A percentile compares a stretch with the other conserved stretches of the same genome.
These are phyloP conservation scores for Macrophomina tecta DNA, from an alignment of 2,329 filamentous ascomycete species.

Conservation along the genomic window DNA sequence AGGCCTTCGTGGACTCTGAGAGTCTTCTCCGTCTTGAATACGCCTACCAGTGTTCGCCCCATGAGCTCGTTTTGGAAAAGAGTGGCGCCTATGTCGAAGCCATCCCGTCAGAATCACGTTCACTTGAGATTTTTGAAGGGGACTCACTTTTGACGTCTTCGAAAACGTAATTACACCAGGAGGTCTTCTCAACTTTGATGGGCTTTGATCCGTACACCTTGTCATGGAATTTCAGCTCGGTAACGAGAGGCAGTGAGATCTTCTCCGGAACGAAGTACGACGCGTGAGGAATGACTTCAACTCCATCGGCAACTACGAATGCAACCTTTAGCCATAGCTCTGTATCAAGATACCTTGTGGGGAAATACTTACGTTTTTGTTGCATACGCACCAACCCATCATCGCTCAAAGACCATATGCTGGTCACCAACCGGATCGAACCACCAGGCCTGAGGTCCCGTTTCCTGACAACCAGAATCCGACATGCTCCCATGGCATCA, in stretches of 20 bases:
- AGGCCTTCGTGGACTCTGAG: slow-evolving; percentile 53
- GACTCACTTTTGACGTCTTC: slow-evolving; percentile 38
- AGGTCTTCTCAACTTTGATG: slow-evolving; percentile 45
- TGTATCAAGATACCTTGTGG: not conserved
- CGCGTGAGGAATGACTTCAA: slow-evolving; percentile 48
- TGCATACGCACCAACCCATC: slow-evolving; percentile 51
- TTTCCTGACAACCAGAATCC: slow-evolving; percentile 52
- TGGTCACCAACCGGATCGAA: slow-evolving; percentile 47
- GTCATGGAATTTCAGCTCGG: slow-evolving; percentile 49
- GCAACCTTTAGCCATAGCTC: not conserved
- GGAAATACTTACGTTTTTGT: slow-evolving; percentile 40
- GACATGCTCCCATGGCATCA: slow-evolving; percentile 44
- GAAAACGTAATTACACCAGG: slow-evolving; percentile 55
- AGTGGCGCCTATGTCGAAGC: slow-evolving; percentile 37
- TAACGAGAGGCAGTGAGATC: slow-evolving; percentile 47
- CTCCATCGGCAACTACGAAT: slow-evolving; percentile 28
- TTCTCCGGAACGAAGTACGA: slow-evolving; percentile 54
- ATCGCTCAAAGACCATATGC: slow-evolving; percentile 53
- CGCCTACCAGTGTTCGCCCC: slow-evolving; percentile 51
- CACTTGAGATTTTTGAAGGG: too few relatives aligned
- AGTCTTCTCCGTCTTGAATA: slow-evolving; percentile 51
- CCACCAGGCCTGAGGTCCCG: slow-evolving; percentile 45
- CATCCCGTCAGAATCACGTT: not conserved
- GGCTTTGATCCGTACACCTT: slow-evolving; percentile 42
- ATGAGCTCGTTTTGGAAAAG: slow-evolving; percentile 55